Evolutionary conservation across 2,329 filamentous ascomycete species (phyloP).

Genomic region (Sphaerulina musiva): DNA sequence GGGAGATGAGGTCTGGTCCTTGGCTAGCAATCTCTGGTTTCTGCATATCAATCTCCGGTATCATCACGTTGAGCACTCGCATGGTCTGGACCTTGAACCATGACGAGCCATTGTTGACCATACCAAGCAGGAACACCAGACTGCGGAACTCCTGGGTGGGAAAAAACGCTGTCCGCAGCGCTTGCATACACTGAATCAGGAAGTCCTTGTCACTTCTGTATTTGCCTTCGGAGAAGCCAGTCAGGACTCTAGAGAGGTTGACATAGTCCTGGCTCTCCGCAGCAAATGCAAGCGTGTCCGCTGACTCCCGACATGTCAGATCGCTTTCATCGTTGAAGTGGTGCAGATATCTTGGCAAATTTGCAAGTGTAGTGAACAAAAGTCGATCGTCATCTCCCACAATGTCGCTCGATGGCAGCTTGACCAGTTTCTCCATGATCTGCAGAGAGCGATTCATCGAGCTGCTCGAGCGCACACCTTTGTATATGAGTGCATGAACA

Average conservation of each 20-base stretch:
- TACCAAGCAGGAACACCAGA: slow-evolving; percentile 81
- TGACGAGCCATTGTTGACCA: slow-evolving; percentile 77
- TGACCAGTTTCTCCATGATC: slow-evolving; percentile 70
- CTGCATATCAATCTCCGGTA: slow-evolving; percentile 88
- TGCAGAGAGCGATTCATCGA: slow-evolving; percentile 73
- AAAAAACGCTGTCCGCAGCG: slow-evolving; percentile 71
- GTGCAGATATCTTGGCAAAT: slow-evolving; percentile 77
- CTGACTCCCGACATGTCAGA: slow-evolving; percentile 54
- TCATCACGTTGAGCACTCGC: slow-evolving; percentile 75
- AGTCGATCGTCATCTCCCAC: slow-evolving; percentile 77
- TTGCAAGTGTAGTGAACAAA: slow-evolving; percentile 83
- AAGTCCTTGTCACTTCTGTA: slow-evolving; percentile 69
- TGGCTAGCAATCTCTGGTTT: slow-evolving; percentile 83
- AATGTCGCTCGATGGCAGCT: slow-evolving; percentile 69
- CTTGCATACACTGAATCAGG: slow-evolving; percentile 63
- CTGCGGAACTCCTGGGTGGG: slow-evolving; percentile 76
- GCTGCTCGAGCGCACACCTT: slow-evolving; percentile 78
- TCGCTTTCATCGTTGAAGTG: slow-evolving; percentile 63
- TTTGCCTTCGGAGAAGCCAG: slow-evolving; percentile 60
- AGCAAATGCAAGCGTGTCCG: slow-evolving; percentile 62
- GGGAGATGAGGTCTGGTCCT: slow-evolving; percentile 91
- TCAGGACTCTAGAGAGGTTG: slow-evolving; percentile 61
- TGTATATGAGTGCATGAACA: slow-evolving; percentile 78
- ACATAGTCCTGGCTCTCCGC: slow-evolving; percentile 66
- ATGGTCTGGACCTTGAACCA: slow-evolving; percentile 94